Evolutionary conservation across 169 alveolate species (phyloP).

Genomic region (Sarcocystis neurona): DNA sequence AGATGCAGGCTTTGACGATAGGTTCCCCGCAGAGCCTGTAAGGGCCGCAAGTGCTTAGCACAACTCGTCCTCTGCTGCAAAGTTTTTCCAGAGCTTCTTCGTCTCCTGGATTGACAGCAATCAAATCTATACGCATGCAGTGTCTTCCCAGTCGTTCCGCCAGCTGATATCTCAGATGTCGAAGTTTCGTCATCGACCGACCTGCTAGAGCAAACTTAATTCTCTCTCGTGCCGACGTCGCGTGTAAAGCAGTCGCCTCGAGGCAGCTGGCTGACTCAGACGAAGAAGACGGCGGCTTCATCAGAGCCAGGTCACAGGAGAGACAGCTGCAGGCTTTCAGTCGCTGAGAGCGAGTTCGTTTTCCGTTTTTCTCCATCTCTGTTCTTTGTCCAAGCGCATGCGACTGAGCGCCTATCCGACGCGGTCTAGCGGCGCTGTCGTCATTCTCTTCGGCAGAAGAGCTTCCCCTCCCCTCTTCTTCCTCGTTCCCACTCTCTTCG

Average conservation of each 20-base stretch:
- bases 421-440: not conserved
- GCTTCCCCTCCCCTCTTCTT: not conserved
- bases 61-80: constrained; percentile 4
- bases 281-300: no score
- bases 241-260: no score
- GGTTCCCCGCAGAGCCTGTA: constrained; percentile 54
- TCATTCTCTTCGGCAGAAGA: not conserved
- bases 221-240: no score
- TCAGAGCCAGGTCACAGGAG: no score
- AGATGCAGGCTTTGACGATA: constrained; percentile 41
- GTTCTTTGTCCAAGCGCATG: no score
- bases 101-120: not conserved
- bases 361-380: not conserved
- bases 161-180: not conserved
- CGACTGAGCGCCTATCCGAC: no score
- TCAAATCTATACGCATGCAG: not conserved
- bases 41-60: constrained; percentile 42
- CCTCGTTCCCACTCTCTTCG: not conserved
- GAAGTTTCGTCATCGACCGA: not conserved
- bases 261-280: no score
- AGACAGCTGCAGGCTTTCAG: no score
- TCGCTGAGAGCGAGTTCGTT: not conserved
- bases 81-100: not conserved
- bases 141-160: not conserved
- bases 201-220: constrained; percentile 4